Evolutionary conservation across 2,329 filamentous ascomycete species (phyloP).

Genomic region (Fusarium albidum): DNA sequence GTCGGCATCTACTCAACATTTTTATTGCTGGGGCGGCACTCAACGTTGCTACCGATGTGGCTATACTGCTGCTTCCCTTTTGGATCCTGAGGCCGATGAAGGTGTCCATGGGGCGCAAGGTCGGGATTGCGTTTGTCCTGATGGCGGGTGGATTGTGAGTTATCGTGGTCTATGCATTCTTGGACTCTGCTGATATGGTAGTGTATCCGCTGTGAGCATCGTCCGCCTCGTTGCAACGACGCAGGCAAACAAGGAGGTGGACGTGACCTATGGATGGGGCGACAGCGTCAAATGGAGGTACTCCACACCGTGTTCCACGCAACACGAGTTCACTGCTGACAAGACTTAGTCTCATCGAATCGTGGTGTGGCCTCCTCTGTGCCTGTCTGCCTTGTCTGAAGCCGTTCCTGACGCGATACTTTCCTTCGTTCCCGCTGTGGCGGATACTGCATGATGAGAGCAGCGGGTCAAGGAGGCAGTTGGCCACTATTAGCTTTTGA

Average conservation of each 20-base stretch:
- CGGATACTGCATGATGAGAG: neutral
- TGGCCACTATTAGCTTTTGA: neutral
- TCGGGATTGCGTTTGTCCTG: slow-evolving; percentile 11
- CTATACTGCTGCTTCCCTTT: slow-evolving; percentile 12
- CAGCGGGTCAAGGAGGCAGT: neutral
- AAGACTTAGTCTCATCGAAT: slow-evolving; percentile 11
- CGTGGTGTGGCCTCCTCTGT: slow-evolving; percentile 16
- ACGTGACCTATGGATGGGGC: neutral
- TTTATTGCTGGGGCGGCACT: neutral
- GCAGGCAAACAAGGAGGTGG: neutral
- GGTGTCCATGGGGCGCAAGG: neutral
- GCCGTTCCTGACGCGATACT: slow-evolving; percentile 1
- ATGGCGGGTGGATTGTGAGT: slow-evolving; percentile 24
- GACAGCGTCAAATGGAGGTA: slow-evolving; percentile 11
- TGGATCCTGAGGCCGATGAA: slow-evolving; percentile 18
- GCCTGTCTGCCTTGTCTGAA: slow-evolving; percentile 22
- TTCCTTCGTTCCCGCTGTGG: neutral
- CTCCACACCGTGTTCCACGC: neutral
- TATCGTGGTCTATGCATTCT: fast-evolving
- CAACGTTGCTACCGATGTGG: slow-evolving; percentile 1
- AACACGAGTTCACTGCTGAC: neutral
- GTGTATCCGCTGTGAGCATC: slow-evolving; percentile 14
- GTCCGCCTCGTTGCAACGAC: neutral
- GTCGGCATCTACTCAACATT: neutral
- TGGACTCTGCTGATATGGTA: neutral